These are phyloP conservation scores for Podospora sp. DNA, from an alignment of 495 filamentous ascomycete genomes.

Conservation along the genomic window DNA sequence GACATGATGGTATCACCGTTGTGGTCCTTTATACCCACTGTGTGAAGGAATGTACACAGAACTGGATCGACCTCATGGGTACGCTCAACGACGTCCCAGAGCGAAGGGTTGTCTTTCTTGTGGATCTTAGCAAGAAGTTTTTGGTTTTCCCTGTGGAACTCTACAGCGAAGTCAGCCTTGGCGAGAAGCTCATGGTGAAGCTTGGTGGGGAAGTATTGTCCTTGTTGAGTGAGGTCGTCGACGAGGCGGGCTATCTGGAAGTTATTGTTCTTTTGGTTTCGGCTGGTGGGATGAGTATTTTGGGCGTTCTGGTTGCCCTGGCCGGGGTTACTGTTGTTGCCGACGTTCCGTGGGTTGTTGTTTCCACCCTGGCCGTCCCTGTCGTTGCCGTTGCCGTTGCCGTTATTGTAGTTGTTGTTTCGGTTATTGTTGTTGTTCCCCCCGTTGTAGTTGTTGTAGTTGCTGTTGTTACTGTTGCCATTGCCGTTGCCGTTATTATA, in stretches of 20 bases:
- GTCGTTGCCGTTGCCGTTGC: constrained; percentile 1
- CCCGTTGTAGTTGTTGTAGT: background rate
- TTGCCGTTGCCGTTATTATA: constrained; percentile 4
- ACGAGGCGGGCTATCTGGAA: background rate
- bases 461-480: constrained; percentile 10
- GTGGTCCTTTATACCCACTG: background rate
- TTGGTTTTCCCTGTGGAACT: too few species aligned
- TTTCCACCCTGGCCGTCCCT: background rate
- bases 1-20: constrained; percentile 6
- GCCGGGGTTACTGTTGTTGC: too few species aligned
- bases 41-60: constrained; percentile 2
- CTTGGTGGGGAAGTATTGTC: background rate
- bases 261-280: background rate
- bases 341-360: too few species aligned
- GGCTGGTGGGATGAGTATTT: too few species aligned
- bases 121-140: too few species aligned
- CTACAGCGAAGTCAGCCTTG: background rate
- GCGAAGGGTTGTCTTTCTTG: too few species aligned
- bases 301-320: too few species aligned
- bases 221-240: too few species aligned
- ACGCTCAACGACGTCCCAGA: constrained; percentile 14
- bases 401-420: constrained; percentile 7
- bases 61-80: background rate
- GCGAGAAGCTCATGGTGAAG: background rate
- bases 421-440: background rate